phyloP scores from a whole-genome alignment of 2,329 filamentous ascomycete genomes.

The Fusarium newnesense region DNA sequence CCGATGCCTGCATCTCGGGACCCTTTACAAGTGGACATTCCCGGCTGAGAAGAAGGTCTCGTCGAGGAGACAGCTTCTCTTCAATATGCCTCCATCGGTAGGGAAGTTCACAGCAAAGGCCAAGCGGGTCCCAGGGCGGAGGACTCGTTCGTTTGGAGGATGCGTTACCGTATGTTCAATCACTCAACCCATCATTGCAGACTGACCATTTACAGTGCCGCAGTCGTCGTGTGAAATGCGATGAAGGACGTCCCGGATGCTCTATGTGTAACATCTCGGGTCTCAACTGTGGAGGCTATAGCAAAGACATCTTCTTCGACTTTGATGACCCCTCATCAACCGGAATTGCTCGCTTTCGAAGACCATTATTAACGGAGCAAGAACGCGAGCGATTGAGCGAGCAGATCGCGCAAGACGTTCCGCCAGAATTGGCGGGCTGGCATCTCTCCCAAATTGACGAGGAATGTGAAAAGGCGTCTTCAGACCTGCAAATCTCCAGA shows the following conservation, averaged over 20 bases:
- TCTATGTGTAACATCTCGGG: conserved; percentile 19
- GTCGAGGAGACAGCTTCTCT: background rate
- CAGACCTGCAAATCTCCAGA: conserved; percentile 17
- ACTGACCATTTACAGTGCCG: conserved; percentile 20
- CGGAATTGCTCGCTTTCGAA: conserved; percentile 5
- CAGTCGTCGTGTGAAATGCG: conserved; percentile 32
- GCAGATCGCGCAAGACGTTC: conserved; percentile 2
- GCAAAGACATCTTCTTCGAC: conserved; percentile 32
- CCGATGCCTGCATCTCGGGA: background rate
- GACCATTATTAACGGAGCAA: conserved; percentile 19
- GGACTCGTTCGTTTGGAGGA: conserved; percentile 30
- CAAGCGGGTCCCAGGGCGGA: background rate
- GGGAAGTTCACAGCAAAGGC: background rate
- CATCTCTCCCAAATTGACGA: conserved; percentile 26
- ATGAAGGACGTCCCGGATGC: conserved; percentile 22
- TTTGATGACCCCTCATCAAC: conserved; percentile 4
- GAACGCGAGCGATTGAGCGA: conserved; percentile 25
- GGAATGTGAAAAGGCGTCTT: conserved; percentile 12
- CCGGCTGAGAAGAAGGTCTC: background rate
- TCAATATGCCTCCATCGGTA: background rate
- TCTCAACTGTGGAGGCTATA: conserved; percentile 27
- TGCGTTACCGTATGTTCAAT: conserved; percentile 18
- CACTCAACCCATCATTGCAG: accelerated
- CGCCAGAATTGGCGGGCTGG: conserved; percentile 5
- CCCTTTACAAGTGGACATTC: background rate